phyloP scores from a whole-genome alignment of 805 yeast species.

The Pichia ethanolica region DNA sequence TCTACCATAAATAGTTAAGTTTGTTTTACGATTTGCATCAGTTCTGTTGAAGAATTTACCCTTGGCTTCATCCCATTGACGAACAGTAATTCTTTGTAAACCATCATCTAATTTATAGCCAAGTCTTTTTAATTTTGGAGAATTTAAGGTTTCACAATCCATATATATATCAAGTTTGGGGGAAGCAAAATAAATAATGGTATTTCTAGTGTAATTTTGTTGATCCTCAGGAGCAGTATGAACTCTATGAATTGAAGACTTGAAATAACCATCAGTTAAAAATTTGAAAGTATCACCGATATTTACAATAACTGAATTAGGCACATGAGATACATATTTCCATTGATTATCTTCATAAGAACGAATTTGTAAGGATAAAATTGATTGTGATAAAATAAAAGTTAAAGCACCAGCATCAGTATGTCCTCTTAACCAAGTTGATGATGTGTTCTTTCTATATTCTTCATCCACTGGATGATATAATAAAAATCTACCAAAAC shows the following conservation, averaged over 20 bases:
- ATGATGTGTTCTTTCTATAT: constrained; percentile 27
- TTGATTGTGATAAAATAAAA: constrained; percentile 35
- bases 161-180: constrained; percentile 30
- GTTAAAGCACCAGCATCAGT: constrained; percentile 37
- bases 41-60: constrained; percentile 38
- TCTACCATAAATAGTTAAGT: constrained; percentile 14
- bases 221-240: constrained; percentile 41
- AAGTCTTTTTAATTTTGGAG: constrained; percentile 30
- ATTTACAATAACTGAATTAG: constrained; percentile 33
- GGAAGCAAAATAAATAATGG: constrained; percentile 37
- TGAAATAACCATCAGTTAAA: constrained; percentile 39
- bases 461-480: constrained; percentile 30
- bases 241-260: constrained; percentile 40
- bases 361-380: constrained; percentile 33
- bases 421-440: constrained; percentile 42
- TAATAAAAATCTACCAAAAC: constrained; percentile 32
- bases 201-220: constrained; percentile 28
- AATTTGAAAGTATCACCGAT: constrained; percentile 37
- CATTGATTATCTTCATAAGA: constrained; percentile 32
- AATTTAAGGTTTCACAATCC: constrained; percentile 35
- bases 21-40: constrained; percentile 17
- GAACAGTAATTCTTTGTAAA: constrained; percentile 29
- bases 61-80: constrained; percentile 41
- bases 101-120: constrained; percentile 26
- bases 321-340: constrained; percentile 35